Base-by-base conservation (phyloP, 495 filamentous ascomycete species). In the Mytilinidion resinicola region DNA sequence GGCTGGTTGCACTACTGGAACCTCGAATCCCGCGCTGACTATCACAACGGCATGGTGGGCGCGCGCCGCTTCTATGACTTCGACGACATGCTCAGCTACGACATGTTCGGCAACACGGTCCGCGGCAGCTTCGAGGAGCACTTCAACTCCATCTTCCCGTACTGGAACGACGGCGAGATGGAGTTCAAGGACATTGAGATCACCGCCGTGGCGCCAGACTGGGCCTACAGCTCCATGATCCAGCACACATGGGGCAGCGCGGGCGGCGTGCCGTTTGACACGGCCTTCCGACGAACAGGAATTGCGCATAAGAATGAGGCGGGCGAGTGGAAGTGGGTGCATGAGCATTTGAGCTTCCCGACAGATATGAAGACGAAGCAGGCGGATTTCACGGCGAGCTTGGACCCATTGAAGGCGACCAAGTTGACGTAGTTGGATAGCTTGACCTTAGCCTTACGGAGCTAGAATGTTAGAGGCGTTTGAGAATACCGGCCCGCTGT, bases 31-130 rank as follows among this genome's bases (percentile, higher is more conserved):
- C 44, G 44, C 14, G 44, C 44, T 10, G 44, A 48, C 10, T 48
- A 48, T n/a, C 44, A 48, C 19, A 48, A 48, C 44, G 44, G 44
- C 10, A 48, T 48, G 44, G 44, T 48, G 5, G 44, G 44, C 14
- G 44, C 44, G 14, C 44, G 44, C n/a, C 44, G 44, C 1, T 48
- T 48, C 44, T 48, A 48, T n/a, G 44, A 48, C 44, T 48, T 48
- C 19, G n/a, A 15, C 19, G 44, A 48, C 10, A 48, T 48, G 44
- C 44, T 48, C 19, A 48, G 44, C 44, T 48, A 48, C 19, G 44
- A 48, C 21, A 48, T 48, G 44, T 48, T 48, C 10, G 44, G 44
- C 44, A 48, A 48, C 44, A 48, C 44, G 4, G 21, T 48, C 44
- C 44, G 44, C 44, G 44, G 44, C 21, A 48, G 44, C 19, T 48